A percentile compares a stretch with the other conserved stretches of the same genome.
These are phyloP conservation scores for Teunomyces cretensis DNA, from an alignment of 805 yeast genomes.

Conservation along the genomic window DNA sequence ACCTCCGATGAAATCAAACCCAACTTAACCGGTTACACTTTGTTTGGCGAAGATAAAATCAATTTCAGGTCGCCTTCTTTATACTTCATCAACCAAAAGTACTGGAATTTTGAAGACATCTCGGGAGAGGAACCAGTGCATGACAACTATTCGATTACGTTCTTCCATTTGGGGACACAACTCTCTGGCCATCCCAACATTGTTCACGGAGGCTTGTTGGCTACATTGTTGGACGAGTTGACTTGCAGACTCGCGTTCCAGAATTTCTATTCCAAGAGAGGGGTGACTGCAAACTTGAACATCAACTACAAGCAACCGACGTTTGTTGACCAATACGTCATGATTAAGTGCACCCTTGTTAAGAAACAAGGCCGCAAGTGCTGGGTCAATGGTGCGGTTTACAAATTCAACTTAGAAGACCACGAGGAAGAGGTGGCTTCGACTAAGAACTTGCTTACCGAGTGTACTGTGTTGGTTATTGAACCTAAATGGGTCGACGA, in stretches of 20 bases:
- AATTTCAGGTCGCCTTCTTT: constrained; percentile 31
- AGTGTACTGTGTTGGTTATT: constrained; percentile 40
- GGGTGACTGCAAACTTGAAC: constrained; percentile 45
- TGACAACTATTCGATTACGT: constrained; percentile 35
- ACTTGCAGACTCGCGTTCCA: constrained; percentile 44
- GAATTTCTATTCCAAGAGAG: constrained; percentile 37
- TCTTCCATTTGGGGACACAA: constrained; percentile 37
- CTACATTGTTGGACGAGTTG: constrained; percentile 43
- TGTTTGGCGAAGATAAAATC: constrained; percentile 35
- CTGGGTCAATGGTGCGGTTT: constrained; percentile 37
- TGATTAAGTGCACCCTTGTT: constrained; percentile 33
- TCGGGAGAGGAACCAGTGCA: constrained; percentile 12
- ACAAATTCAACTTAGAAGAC: constrained; percentile 19
- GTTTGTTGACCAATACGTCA: constrained; percentile 27
- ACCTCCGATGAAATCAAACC: constrained; percentile 32
- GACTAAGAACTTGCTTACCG: constrained; percentile 27
- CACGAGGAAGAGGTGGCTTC: constrained; percentile 18
- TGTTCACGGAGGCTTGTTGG: constrained; percentile 45
- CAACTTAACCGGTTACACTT: constrained; percentile 35
- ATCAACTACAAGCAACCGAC: constrained; percentile 40
- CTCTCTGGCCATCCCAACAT: constrained; percentile 41
- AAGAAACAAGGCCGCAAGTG: constrained; percentile 41
- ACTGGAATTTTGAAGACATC: constrained; percentile 25
- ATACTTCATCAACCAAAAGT: constrained; percentile 34
- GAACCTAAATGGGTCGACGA: constrained; percentile 43